phyloP scores from a whole-genome alignment of 176 grass and related monocot genomes.

The Hsuehochloa calcarea region DNA sequence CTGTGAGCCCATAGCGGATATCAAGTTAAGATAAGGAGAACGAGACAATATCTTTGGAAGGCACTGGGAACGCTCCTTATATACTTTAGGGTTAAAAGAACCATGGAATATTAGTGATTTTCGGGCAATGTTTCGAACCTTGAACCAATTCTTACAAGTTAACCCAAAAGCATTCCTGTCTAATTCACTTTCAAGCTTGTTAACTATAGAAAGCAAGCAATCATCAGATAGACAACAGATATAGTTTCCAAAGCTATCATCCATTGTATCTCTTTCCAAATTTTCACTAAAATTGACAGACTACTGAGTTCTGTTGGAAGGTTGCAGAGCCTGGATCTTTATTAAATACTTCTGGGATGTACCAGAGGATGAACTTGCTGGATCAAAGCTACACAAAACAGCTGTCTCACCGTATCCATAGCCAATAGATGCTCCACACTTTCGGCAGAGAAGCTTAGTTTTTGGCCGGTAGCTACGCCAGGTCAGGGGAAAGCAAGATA shows the following conservation, averaged over 20 bases:
- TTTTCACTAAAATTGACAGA: constrained; percentile 13
- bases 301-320: constrained; percentile 43
- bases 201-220: constrained; percentile 72
- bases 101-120: constrained; percentile 63
- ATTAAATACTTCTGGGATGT: constrained; percentile 58
- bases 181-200: constrained; percentile 47
- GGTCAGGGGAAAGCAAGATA: constrained; percentile 48
- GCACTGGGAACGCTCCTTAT: constrained; percentile 53
- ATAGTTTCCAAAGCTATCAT: constrained; percentile 28
- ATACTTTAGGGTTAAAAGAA: constrained; percentile 60
- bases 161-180: constrained; percentile 83
- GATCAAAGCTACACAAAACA: constrained; percentile 60
- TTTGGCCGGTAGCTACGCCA: constrained; percentile 54
- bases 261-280: constrained; percentile 42
- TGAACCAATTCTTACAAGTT: constrained; percentile 78
- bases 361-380: constrained; percentile 45
- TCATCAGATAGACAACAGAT: constrained; percentile 55
- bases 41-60: constrained; percentile 58
- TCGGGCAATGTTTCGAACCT: constrained; percentile 67
- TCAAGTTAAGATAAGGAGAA: constrained; percentile 52
- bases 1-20: constrained; percentile 59
- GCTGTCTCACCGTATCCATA: constrained; percentile 55
- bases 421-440: constrained; percentile 54
- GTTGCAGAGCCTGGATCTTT: constrained; percentile 59
- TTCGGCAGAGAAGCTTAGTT: constrained; percentile 73